Base-by-base conservation (phyloP, 192 early-diverging fungal species). In the Chytriomyces hyalinus region DNA sequence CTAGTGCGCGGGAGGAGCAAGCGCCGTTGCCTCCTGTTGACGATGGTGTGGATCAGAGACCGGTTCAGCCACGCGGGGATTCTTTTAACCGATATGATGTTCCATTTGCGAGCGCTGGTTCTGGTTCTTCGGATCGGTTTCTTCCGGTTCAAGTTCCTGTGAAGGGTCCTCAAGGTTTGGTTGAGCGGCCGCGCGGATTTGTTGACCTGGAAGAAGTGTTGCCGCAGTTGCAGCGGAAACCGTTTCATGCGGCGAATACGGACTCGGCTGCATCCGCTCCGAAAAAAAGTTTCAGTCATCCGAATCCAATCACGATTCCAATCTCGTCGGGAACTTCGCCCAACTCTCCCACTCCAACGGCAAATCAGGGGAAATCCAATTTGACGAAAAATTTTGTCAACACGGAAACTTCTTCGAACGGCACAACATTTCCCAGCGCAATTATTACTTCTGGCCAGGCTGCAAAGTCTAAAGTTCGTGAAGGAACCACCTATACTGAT, bases 131-230 rank as follows among this genome's bases (percentile, higher is more conserved):
- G 0, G 36, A 36, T 36, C 36, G 36, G 36, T 36, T 36, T 36
- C 36, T 36, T 36, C 36, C 36, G 0, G 36, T 36, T 36, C 36
- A 36, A 36, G 36, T 76, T 71, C 53, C 69, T 77, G 15, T 64
- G 67, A 26, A 70, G 43, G 47, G 73, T 53, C 46, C 77, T 75
- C 43, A 78, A 71, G 22, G 66, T 46, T 47, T 48, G 10, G 47
- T n/a, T 61, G 57, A n/a, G 13, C 43, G 48, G 15, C 78, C 65
- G 2, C 62, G 84, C 8, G 83, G 83, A 22, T 84, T 81, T 76
- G 78, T 84, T 3, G 83, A 84, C 15, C 63, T 84, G 0, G 83
- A 84, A 59, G 73, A 73, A 24, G 66, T 8, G 36, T 13, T 50
- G 60, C n/a, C 53, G 5, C 15, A 67, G 36, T 15, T 28, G n/a